Base-by-base conservation (phyloP, 257 asterid genomes). In the Prunella vulgaris region DNA sequence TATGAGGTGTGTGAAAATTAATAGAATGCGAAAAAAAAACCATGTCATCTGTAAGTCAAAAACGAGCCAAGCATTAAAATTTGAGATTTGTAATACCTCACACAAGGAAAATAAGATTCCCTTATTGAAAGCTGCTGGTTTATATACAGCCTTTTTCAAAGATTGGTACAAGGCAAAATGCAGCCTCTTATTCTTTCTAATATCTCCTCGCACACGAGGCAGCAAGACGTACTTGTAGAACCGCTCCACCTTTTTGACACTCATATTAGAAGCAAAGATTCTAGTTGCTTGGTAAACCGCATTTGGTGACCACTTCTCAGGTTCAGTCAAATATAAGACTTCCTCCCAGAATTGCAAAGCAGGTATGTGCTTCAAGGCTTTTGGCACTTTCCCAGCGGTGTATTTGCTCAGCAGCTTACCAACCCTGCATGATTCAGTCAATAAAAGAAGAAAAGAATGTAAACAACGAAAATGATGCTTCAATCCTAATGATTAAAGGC, bases 111-210 rank as follows among this genome's bases (percentile, higher is more conserved):
- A 73, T 82, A 90, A 78, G 46, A 92, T 82, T 72, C 98, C 98
- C 86, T 83, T 92, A 66, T 90, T 92, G 81, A 92, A 92, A 69
- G 98, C 97, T 68, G 96, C 98, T 30, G 98, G 98, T 72, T 92
- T 92, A 64, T 85, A 92, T 35, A 90, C 78, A 75, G 88, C 81
- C 79, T 92, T 92, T 76, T 85, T 92, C 84, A 92, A 68, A 68
- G 98, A 85, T 37, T 90, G 97, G 78, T 90, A 90, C 46, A 92
- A 69, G 20, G 93, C 89, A 81, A 93, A 93, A 82, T 90, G 98
- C 71, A 93, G 82, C 78, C 87, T 88, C 84, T 85, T 88, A 67
- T 93, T 86, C 80, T 90, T 93, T 66, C 82, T 77, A 52, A 93
- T 88, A 80, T 93, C 98, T 71, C 85, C 97, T 69, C 98, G 85